Evolutionary conservation across 2,329 filamentous ascomycete genomes (phyloP), one percentile per base, ranked within the genome.

Genomic region (Cytospora schulzeri): DNA sequence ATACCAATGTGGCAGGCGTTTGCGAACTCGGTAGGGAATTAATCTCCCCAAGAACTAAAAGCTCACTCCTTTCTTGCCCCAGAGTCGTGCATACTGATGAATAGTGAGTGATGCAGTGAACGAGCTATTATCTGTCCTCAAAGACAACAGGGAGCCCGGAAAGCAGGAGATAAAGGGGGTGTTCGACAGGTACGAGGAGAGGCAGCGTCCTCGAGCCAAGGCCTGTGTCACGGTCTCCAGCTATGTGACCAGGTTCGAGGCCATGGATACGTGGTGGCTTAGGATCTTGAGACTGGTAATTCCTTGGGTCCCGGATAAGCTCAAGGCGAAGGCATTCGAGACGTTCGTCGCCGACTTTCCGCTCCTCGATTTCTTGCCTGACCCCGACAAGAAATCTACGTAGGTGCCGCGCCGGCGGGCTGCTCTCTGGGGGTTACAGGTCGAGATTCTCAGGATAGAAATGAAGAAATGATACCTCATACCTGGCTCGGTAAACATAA

Each of bases 201-300:
- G 59, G 61, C 70, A 72, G 15, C 65, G 66, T n/a, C 69, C 70
- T 17, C 68, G 68, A 11, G 67, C 68, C 4, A 24, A 68, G 9
- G 29, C 51, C 4, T 55, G 66, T 4, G 62, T 68, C 19, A 64
- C 26, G 2, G 17, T 68, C 24, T 71, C 70, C 11, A 60, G 64
- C 38, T 67, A 68, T 11, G 60, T 70, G 17, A 71, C 69, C 11
- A 67, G 68, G 0, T 71, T 67, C 33, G 71, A 72, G 56, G 67
- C 69, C 6, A 64, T 71, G 63, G 67, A 71, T 28, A 69, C 64
- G 17, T 71, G 70, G 70, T 69, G 61, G 60, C 35, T 55, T 35
- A 48, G 65, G 38, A 14, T 58, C 8, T 19, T 57, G 1, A 41
- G 57, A 9, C 8, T 45, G 7, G 6, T 67, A 15, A 56, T 48